Evolutionary conservation across 352 stramenopile genomes (phyloP), one percentile per base, ranked within the genome.

Genomic region (Phytophthora brassicae): DNA sequence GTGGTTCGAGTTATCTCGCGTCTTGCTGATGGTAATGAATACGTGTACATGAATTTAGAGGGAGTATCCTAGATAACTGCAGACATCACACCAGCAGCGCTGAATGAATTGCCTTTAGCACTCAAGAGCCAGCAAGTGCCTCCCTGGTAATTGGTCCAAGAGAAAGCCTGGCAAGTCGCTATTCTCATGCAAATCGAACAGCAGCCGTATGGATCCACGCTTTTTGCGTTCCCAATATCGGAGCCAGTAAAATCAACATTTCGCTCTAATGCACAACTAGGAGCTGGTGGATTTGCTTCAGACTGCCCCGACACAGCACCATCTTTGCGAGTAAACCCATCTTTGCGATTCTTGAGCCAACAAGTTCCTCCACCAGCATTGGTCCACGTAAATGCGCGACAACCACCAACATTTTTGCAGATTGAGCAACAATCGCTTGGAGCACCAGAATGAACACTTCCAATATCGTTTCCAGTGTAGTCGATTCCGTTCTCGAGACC

Each of bases 341-440:
- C 64, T 31, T 63, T 66, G 20, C 64, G 58, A 20, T 69, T 79
- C 52, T 81, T 78, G 35, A 81, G 45, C 44, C 53, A 88, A 52
- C 80, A 88, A 12, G 70, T 87, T 26, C 81, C 81, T 0, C 79
- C 79, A 17, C 77, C 69, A 41, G 58, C 62, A 36, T 66, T 72
- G 2, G 53, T 81, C 78, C 78, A 90, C 8, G 78, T 75, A 56
- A 81, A 88, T 9, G 72, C 74, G 1, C 60, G 66, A 45, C 70
- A 81, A 7, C 64, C 60, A 2, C 17, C 17, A 16, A 66, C 74
- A 14, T 8, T 23, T 20, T 60, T 17, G 50, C 66, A 74, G 6
- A 68, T 60, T n/a, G 46, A 53, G 51, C 66, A 74, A 23, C 66
- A 74, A 28, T 2, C 51, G 24, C 36, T 24, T 0, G 66, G 52